Conservation (phyloP, 176 grass and related monocot genomes). For the Eremochloa ophiuroides region DNA sequence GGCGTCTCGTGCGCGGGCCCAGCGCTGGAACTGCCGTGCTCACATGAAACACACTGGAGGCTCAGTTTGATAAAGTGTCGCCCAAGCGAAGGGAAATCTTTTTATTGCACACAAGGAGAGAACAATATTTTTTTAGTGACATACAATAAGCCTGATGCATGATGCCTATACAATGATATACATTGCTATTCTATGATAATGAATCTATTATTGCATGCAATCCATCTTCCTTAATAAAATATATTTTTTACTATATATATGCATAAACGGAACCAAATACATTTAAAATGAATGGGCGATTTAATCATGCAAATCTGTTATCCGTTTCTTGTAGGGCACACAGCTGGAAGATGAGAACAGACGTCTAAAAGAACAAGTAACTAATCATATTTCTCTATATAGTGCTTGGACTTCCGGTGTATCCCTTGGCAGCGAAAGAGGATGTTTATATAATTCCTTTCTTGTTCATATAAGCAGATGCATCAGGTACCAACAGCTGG, state of each 20-base stretch:
- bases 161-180: not conserved
- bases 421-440: not conserved
- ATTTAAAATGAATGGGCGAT: not conserved
- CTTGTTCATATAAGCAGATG: slow-evolving; percentile 43
- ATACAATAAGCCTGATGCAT: not conserved
- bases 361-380: slow-evolving; percentile 63
- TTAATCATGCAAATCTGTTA: slow-evolving; percentile 11
- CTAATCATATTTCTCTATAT: not conserved
- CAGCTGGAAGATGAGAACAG: slow-evolving; percentile 68
- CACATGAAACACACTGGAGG: no score
- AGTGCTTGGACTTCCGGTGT: not conserved
- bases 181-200: not conserved
- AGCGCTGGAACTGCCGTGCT: no score
- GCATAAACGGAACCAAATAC: not conserved
- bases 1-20: no score
- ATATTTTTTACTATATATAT: not conserved
- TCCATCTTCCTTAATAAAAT: not conserved
- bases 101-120: no score
- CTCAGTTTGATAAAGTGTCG: no score
- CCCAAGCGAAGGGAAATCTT: no score
- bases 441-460: slow-evolving; percentile 13
- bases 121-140: not conserved
- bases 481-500: slow-evolving; percentile 31
- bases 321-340: slow-evolving; percentile 40
- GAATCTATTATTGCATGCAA: not conserved